Evolutionary conservation across 73 alveolate genomes (phyloP).

Genomic region (Paramecium biaurelia): DNA sequence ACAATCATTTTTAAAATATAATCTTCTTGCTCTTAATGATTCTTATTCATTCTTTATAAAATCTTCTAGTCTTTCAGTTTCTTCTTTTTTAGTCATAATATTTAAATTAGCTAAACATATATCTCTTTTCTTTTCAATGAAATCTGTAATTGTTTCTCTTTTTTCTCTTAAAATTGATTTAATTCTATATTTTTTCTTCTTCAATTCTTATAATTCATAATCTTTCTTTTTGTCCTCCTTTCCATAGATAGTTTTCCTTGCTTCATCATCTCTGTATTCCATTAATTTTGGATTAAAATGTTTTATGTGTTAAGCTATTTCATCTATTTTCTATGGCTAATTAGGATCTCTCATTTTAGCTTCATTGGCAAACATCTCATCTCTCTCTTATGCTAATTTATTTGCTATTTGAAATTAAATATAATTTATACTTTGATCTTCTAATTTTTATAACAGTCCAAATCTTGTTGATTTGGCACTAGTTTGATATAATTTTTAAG

Average conservation of each 20-base stretch:
- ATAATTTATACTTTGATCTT: neutral
- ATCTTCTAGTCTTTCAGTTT: slow-evolving; percentile 53
- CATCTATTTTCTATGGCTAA: neutral
- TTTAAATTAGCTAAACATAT: slow-evolving; percentile 53
- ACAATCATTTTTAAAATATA: slow-evolving; percentile 61
- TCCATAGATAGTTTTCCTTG: neutral
- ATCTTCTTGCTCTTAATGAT: slow-evolving; percentile 55
- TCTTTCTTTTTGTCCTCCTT: slow-evolving; percentile 53
- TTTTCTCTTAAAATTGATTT: slow-evolving; percentile 50
- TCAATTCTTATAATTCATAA: slow-evolving; percentile 16
- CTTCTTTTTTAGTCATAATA: slow-evolving; percentile 53
- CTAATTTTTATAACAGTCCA: slow-evolving; percentile 21
- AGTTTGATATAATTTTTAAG: neutral
- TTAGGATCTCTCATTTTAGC: slow-evolving; percentile 1
- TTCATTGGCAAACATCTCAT: slow-evolving; percentile 38
- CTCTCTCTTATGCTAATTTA: slow-evolving; percentile 60
- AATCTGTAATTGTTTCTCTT: slow-evolving; percentile 58
- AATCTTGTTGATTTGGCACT: slow-evolving; percentile 21
- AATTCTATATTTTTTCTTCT: slow-evolving; percentile 38
- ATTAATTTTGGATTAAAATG: slow-evolving; percentile 36
- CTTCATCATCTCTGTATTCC: neutral
- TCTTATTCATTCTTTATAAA: slow-evolving; percentile 57
- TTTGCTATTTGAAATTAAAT: neutral
- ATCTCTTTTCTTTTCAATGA: slow-evolving; percentile 53
- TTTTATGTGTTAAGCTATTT: neutral